Conservation (phyloP, 2,329 filamentous ascomycete species). For the Arachnopeziza araneosa region DNA sequence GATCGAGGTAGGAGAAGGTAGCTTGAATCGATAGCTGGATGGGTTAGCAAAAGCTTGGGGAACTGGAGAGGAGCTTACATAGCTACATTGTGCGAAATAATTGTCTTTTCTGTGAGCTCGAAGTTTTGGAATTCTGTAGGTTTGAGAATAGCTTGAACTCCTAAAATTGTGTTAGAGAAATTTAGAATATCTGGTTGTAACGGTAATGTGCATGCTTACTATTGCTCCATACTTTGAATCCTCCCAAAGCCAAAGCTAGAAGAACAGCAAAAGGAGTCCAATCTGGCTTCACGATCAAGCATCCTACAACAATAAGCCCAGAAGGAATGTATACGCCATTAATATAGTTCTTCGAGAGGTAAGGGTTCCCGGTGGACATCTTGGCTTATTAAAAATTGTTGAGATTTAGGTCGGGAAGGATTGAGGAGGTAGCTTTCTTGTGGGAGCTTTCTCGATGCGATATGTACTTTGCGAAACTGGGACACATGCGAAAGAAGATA, state of each 20-base stretch:
- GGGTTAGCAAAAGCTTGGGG: conserved; percentile 14
- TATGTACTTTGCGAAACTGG: background rate
- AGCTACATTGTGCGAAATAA: conserved; percentile 96
- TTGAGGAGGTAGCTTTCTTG: background rate
- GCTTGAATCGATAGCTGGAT: conserved; percentile 82
- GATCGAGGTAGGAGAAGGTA: conserved; percentile 71
- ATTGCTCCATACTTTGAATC: conserved; percentile 65
- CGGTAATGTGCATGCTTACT: conserved; percentile 47
- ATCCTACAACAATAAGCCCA: conserved; percentile 70
- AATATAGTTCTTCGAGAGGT: conserved; percentile 55
- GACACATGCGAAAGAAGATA: background rate
- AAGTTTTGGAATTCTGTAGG: conserved; percentile 87
- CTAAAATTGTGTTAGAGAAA: conserved; percentile 38
- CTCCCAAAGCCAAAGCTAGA: conserved; percentile 59
- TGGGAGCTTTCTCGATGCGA: background rate
- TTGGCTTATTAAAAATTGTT: conserved; percentile 15
- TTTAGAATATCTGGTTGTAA: background rate
- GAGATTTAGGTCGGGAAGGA: background rate
- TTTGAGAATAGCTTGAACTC: conserved; percentile 76
- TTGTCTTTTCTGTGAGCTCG: conserved; percentile 87
- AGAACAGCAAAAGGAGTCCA: conserved; percentile 67
- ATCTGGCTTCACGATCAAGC: conserved; percentile 71
- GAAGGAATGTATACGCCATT: conserved; percentile 81
- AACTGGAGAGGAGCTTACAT: conserved; percentile 52
- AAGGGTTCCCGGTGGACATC: conserved; percentile 10